These are phyloP conservation scores for Pleoardoris graminearum DNA, from an alignment of 2,329 filamentous ascomycete genomes.

Conservation along the genomic window DNA sequence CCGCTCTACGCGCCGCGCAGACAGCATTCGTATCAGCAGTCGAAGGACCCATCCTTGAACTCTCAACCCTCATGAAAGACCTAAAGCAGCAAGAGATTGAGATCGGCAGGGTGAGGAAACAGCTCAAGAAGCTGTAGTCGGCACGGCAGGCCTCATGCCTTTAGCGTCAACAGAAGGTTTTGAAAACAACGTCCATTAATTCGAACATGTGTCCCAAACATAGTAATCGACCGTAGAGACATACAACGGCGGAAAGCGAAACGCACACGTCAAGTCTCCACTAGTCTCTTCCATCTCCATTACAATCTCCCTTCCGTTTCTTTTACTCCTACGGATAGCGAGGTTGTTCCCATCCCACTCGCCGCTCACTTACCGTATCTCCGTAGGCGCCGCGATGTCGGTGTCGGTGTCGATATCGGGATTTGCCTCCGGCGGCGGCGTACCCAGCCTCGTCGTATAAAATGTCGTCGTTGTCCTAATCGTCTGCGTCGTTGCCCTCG, in stretches of 20 bases:
- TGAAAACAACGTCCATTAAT: too few species aligned
- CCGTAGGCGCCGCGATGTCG: too few species aligned
- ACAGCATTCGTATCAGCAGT: conserved; percentile 59
- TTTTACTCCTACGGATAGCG: too few species aligned
- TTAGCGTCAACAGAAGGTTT: too few species aligned
- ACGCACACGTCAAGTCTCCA: not conserved
- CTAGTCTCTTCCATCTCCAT: not conserved
- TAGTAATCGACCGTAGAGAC: not conserved
- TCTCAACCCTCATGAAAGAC: conserved; percentile 61
- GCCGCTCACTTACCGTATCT: too few species aligned
- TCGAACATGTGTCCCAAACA: too few species aligned
- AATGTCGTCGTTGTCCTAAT: not conserved
- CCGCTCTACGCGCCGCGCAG: conserved; percentile 61
- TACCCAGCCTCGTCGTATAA: not conserved
- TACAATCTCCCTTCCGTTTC: not conserved
- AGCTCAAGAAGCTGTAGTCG: conserved; percentile 43
- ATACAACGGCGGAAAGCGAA: not conserved
- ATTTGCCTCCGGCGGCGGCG: not conserved
- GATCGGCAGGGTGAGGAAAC: conserved; percentile 61
- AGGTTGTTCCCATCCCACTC: too few species aligned
- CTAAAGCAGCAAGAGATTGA: conserved; percentile 70
- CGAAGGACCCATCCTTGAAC: conserved; percentile 59
- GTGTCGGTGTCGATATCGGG: too few species aligned
- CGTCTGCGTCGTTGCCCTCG: not conserved
- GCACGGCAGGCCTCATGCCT: too few species aligned